phyloP scores from a whole-genome alignment of 2,329 filamentous ascomycete genomes.

The Aspergillus melleus region DNA sequence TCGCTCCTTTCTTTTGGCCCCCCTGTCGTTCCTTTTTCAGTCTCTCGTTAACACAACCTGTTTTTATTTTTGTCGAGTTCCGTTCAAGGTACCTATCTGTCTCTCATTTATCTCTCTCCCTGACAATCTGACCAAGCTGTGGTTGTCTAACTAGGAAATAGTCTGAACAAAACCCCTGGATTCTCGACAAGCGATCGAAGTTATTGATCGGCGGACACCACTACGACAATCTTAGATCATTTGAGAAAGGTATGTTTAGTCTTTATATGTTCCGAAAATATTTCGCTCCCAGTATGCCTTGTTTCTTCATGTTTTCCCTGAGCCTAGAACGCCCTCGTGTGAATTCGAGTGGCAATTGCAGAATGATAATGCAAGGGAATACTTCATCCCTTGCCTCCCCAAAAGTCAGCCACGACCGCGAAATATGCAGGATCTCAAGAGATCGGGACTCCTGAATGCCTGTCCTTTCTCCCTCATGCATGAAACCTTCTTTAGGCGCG shows the following conservation, averaged over 20 bases:
- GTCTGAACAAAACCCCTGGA: constrained; percentile 5
- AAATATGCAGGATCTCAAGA: constrained; percentile 3
- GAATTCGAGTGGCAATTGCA: not conserved
- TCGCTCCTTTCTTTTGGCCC: not conserved
- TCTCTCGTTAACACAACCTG: not conserved
- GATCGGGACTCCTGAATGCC: not conserved
- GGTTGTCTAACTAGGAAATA: not conserved
- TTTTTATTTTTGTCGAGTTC: not conserved
- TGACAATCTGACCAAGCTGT: not conserved
- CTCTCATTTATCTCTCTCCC: not conserved
- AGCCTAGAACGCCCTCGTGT: not conserved
- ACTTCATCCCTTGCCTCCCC: constrained; percentile 3
- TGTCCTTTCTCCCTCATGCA: not conserved
- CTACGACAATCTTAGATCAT: not conserved
- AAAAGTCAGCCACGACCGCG: constrained; percentile 3
- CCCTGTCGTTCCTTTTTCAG: not conserved
- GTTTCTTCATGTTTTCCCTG: not conserved
- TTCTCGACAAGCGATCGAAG: constrained; percentile 5
- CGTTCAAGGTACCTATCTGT: not conserved
- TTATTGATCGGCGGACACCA: constrained; percentile 1
- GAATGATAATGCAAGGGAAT: constrained; percentile 5
- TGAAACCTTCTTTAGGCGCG: not conserved
- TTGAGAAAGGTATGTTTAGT: constrained; percentile 6
- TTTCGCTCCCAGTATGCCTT: not conserved
- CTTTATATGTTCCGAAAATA: not conserved